A percentile compares a stretch with the other conserved stretches of the same genome.
These are phyloP conservation scores for Suillus brevipes DNA, from an alignment of 768 basidiomycete genomes.

Conservation along the genomic window DNA sequence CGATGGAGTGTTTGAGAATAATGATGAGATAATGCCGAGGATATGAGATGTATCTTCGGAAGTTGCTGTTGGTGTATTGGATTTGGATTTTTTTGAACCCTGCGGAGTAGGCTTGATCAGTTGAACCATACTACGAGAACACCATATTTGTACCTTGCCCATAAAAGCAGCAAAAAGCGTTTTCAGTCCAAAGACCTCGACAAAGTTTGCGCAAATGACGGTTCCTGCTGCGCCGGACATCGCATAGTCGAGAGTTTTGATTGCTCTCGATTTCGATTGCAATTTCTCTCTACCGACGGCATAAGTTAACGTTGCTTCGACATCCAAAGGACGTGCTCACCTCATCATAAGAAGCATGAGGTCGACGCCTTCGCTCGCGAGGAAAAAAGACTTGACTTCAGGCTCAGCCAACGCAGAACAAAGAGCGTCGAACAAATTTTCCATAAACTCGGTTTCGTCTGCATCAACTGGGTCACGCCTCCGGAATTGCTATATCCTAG, in stretches of 20 bases:
- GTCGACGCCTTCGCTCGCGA: slow-evolving; percentile 92
- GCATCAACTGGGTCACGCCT: slow-evolving; percentile 78
- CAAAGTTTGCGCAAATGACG: slow-evolving; percentile 76
- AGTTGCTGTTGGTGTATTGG: slow-evolving; percentile 43
- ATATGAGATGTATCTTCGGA: slow-evolving; percentile 87
- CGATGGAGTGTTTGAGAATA: slow-evolving; percentile 84
- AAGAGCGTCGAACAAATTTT: slow-evolving; percentile 88
- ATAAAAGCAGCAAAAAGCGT: slow-evolving; percentile 89
- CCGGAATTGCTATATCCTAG: slow-evolving; percentile 72
- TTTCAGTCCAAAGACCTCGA: slow-evolving; percentile 87
- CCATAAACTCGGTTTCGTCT: slow-evolving; percentile 97
- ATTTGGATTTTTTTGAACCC: slow-evolving; percentile 67
- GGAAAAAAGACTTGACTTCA: slow-evolving; percentile 76
- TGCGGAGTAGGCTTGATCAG: slow-evolving; percentile 18
- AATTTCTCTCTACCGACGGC: slow-evolving; percentile 65
- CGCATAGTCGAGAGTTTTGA: slow-evolving; percentile 91
- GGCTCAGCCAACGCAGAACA: slow-evolving; percentile 85
- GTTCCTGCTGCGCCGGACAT: slow-evolving; percentile 76
- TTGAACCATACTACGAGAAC: background rate
- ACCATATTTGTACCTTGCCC: slow-evolving; percentile 67
- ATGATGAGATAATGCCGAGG: slow-evolving; percentile 83
- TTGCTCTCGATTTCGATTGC: slow-evolving; percentile 76
- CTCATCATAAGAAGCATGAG: slow-evolving; percentile 99
- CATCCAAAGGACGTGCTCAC: slow-evolving; percentile 43
- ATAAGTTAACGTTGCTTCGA: slow-evolving; percentile 11